A percentile compares a stretch with the other conserved stretches of the same genome.
These are phyloP conservation scores for Corinectria fuckeliana DNA, from an alignment of 2,329 filamentous ascomycete genomes.

Conservation along the genomic window DNA sequence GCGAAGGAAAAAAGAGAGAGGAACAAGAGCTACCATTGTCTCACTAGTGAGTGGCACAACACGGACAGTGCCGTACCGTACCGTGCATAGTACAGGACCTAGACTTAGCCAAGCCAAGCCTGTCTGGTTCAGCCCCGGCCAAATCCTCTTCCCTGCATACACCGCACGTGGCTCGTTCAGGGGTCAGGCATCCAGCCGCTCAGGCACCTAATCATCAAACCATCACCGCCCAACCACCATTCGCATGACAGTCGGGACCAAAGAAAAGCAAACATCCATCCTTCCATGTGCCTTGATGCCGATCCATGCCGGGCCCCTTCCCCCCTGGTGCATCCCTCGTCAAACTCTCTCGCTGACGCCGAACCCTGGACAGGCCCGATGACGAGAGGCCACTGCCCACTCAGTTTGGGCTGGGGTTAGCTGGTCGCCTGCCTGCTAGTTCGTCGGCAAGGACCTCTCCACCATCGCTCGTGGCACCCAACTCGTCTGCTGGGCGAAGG, in stretches of 20 bases:
- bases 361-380: too few relatives aligned
- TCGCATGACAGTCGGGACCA: background rate
- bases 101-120: background rate
- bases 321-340: too few relatives aligned
- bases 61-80: too few relatives aligned
- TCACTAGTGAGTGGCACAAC: too few relatives aligned
- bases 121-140: background rate
- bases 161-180: constrained; percentile 28
- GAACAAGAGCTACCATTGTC: too few relatives aligned
- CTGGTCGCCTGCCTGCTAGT: too few relatives aligned
- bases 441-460: background rate
- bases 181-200: constrained; percentile 4
- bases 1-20: too few relatives aligned
- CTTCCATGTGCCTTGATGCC: background rate
- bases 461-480: background rate
- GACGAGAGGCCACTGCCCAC: too few relatives aligned
- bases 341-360: too few relatives aligned
- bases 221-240: background rate
- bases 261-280: background rate
- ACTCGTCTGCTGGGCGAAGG: background rate
- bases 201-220: background rate
- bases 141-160: constrained; percentile 16
- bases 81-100: too few relatives aligned
- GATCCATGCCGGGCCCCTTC: too few relatives aligned
- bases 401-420: too few relatives aligned